Conservation (phyloP, 2,329 filamentous ascomycete species). For the Mycosphaerelloides madeirae region DNA sequence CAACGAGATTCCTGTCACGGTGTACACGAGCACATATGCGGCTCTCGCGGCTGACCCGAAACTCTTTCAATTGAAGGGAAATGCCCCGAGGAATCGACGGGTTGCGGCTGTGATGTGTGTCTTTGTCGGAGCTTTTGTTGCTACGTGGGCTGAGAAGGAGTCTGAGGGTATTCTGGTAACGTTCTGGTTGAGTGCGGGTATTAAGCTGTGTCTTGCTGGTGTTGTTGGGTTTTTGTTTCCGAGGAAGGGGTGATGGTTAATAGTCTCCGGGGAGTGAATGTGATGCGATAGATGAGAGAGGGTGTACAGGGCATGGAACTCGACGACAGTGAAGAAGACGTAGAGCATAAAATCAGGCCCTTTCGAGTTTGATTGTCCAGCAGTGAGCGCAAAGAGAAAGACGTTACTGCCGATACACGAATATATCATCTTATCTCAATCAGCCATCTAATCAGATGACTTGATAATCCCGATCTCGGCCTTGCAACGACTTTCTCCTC, state of each 20-base stretch:
- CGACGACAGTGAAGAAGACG: too few relatives aligned
- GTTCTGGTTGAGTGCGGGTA: constrained; percentile 40
- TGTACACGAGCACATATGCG: constrained; percentile 49
- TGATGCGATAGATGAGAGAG: too few relatives aligned
- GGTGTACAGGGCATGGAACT: too few relatives aligned
- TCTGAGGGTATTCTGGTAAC: constrained; percentile 34
- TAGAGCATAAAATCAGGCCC: too few relatives aligned
- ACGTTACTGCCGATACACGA: too few relatives aligned
- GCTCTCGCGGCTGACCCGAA: constrained; percentile 46
- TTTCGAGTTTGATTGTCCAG: too few relatives aligned
- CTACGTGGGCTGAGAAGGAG: constrained; percentile 42
- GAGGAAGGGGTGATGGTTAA: background rate
- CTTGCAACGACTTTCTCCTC: too few relatives aligned
- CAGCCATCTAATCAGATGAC: too few relatives aligned
- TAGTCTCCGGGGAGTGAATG: too few relatives aligned
- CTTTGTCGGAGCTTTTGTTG: constrained; percentile 42
- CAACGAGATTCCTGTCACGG: constrained; percentile 48
- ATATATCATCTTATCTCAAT: too few relatives aligned
- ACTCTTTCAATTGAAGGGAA: constrained; percentile 37
- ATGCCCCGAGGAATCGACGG: constrained; percentile 45
- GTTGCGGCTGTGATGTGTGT: constrained; percentile 40
- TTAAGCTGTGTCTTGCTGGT: constrained; percentile 37
- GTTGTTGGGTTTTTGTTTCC: constrained; percentile 13
- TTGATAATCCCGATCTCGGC: too few relatives aligned
- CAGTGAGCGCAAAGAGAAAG: too few relatives aligned